Evolutionary conservation across 2,329 filamentous ascomycete genomes (phyloP).

Genomic region (Aspergillus versicolor): DNA sequence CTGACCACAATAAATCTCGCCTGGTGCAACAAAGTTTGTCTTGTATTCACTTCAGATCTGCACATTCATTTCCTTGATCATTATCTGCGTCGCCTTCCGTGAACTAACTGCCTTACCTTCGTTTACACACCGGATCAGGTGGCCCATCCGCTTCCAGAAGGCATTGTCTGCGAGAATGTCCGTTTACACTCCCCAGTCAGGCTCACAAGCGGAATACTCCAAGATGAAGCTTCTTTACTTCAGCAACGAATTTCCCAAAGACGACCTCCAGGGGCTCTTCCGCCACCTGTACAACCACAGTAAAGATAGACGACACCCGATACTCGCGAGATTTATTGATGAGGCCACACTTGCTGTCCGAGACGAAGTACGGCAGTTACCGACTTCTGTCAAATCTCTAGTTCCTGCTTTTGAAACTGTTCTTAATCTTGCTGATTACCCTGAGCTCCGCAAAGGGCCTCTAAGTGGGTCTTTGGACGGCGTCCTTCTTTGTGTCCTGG

Average conservation of each 20-base stretch:
- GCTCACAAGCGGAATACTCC: not conserved
- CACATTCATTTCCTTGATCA: not conserved
- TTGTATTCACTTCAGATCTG: not conserved
- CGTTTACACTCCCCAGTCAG: conserved; percentile 7
- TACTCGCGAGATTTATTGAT: conserved; percentile 43
- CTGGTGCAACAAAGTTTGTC: not conserved
- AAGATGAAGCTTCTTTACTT: conserved; percentile 42
- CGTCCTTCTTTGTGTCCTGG: conserved; percentile 40
- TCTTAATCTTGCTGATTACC: conserved; percentile 14
- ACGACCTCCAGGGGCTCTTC: conserved; percentile 43
- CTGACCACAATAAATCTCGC: conserved; percentile 6
- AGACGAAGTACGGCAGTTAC: conserved; percentile 38
- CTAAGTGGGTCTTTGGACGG: conserved; percentile 49
- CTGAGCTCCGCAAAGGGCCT: conserved; percentile 40
- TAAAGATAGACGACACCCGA: conserved; percentile 37
- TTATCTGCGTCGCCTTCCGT: not conserved
- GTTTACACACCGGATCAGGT: not conserved
- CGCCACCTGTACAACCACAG: conserved; percentile 42
- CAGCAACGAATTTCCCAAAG: conserved; percentile 50
- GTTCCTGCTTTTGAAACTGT: conserved; percentile 25
- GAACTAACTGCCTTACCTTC: not conserved
- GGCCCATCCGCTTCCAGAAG: not conserved
- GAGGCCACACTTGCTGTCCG: conserved; percentile 42
- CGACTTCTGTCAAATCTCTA: conserved; percentile 12
- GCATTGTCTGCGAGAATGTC: not conserved